Evolutionary conservation across 441 rosid species (phyloP).

Genomic region (Omphalea diandra): DNA sequence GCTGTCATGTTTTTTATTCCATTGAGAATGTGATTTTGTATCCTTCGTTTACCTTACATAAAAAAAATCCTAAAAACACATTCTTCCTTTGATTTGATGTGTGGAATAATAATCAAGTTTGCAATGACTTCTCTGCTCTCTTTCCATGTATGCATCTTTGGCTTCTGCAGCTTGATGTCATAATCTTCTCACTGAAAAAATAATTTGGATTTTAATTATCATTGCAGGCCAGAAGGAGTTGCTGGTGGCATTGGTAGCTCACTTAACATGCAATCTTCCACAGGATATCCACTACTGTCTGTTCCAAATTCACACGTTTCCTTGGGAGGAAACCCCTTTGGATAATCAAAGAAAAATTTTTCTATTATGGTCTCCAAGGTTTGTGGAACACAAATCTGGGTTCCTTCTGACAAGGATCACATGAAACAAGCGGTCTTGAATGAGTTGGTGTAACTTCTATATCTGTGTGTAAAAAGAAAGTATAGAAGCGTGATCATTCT

Average conservation of each 20-base stretch:
- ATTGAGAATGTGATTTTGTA: not conserved
- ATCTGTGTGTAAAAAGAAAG: no score
- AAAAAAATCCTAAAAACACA: not conserved
- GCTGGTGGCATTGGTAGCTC: conserved; percentile 26
- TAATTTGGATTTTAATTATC: conserved; percentile 6
- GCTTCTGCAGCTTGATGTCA: not conserved
- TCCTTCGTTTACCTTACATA: not conserved
- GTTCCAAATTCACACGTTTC: conserved; percentile 38
- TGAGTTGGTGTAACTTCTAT: no score
- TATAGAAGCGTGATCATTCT: not conserved
- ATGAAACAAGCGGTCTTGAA: conserved; percentile 9
- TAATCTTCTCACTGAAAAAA: not conserved
- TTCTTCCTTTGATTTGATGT: no score
- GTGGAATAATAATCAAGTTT: not conserved
- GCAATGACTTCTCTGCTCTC: not conserved
- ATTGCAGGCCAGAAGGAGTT: conserved; percentile 40
- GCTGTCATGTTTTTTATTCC: no score
- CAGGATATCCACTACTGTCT: conserved; percentile 32
- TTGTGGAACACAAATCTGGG: not conserved
- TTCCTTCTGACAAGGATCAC: conserved; percentile 5
- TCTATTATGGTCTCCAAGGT: not conserved
- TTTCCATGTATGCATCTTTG: not conserved
- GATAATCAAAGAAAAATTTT: conserved; percentile 21
- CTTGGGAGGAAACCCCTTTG: conserved; percentile 58
- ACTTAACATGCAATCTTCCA: conserved; percentile 28